phyloP scores from a whole-genome alignment of 441 rosid species.

The Francoa sonchifolia region DNA sequence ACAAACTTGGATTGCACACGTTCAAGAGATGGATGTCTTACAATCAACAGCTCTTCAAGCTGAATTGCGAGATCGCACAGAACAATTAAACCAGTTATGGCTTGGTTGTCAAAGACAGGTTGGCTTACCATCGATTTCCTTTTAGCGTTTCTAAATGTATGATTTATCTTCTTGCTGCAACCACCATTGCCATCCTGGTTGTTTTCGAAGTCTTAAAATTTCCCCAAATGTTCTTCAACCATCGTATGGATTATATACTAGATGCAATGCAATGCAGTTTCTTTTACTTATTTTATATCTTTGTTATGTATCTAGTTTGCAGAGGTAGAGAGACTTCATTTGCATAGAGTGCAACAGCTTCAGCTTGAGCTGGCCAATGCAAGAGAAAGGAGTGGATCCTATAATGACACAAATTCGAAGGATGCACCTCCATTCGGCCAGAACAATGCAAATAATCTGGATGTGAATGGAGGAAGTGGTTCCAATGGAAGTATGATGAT shows the following conservation, averaged over 20 bases:
- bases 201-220: too few relatives aligned
- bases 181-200: too few relatives aligned
- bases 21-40: conserved; percentile 80
- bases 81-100: conserved; percentile 93
- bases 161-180: too few relatives aligned
- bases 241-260: too few relatives aligned
- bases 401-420: conserved; percentile 35
- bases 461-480: conserved; percentile 33
- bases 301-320: conserved; percentile 40
- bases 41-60: conserved; percentile 73
- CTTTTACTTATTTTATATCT: conserved; percentile 3
- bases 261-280: too few relatives aligned
- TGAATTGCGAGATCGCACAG: conserved; percentile 75
- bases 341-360: conserved; percentile 80
- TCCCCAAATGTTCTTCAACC: too few relatives aligned
- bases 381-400: conserved; percentile 57
- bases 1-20: conserved; percentile 72
- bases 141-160: conserved; percentile 3
- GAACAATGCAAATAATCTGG: conserved; percentile 40
- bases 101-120: conserved; percentile 94
- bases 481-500: conserved; percentile 21
- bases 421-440: conserved; percentile 46
- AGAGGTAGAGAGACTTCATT: conserved; percentile 84
- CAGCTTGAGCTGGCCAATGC: conserved; percentile 67
- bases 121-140: conserved; percentile 10